A percentile compares a stretch with the other conserved stretches of the same genome.
phyloP scores from a whole-genome alignment of 176 grass and related monocot genomes.

The Carex scoparia region DNA sequence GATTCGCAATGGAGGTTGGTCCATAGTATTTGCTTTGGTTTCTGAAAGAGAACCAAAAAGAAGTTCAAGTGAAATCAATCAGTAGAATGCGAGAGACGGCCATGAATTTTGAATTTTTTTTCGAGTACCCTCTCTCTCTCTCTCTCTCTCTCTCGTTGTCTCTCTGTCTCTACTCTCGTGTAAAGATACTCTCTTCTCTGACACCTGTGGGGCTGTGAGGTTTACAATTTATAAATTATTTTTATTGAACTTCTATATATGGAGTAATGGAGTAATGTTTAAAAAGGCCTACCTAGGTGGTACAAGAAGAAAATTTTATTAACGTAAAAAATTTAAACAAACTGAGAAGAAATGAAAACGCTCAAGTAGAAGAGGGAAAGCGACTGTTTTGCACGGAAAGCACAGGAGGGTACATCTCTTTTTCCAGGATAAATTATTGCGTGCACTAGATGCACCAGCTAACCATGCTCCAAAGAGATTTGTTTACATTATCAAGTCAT shows the following conservation, averaged over 20 bases:
- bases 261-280: not conserved
- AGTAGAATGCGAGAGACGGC: not conserved
- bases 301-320: not conserved
- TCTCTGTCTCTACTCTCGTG: constrained; percentile 1
- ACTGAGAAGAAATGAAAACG: not conserved
- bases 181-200: constrained; percentile 19
- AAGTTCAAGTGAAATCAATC: not conserved
- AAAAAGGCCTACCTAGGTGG: not conserved
- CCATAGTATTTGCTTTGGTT: constrained; percentile 13
- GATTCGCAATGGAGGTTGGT: not conserved
- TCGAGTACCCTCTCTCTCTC: constrained; percentile 8
- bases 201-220: constrained; percentile 13
- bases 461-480: not conserved
- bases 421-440: not conserved
- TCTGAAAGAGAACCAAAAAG: not conserved
- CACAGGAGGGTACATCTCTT: not conserved
- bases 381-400: constrained; percentile 28
- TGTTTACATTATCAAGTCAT: not conserved
- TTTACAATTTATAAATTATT: constrained; percentile 12
- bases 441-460: not conserved
- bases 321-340: not conserved
- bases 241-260: not conserved
- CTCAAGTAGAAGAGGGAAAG: not conserved
- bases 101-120: constrained; percentile 6
- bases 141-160: not conserved